Conservation (phyloP, 345 rosid species). For the Alliaria petiolata region DNA sequence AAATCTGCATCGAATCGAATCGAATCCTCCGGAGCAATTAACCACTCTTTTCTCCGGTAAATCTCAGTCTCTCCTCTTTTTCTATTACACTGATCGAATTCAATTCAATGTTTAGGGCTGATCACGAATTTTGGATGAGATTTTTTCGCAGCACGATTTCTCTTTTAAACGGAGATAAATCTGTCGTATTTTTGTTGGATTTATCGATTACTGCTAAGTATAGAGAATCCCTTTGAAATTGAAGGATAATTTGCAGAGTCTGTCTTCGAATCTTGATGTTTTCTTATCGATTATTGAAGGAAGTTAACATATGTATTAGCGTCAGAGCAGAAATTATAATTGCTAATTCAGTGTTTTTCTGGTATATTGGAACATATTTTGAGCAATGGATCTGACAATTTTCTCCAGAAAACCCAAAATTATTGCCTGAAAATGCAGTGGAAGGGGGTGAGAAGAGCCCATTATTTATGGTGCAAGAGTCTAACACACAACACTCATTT, state of each 20-base stretch:
- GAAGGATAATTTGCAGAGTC: background rate
- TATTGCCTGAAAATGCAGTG: conserved; percentile 29
- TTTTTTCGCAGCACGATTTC: background rate
- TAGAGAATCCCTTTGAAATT: background rate
- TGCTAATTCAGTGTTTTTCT: background rate
- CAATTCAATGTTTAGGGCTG: background rate
- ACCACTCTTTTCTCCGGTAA: conserved; percentile 8
- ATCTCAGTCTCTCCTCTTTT: background rate
- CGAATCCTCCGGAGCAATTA: background rate
- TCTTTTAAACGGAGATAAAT: too few species aligned
- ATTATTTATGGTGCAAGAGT: conserved; percentile 26
- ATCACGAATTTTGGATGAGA: background rate
- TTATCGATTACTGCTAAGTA: background rate
- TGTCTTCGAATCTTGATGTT: background rate
- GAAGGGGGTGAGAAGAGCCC: conserved; percentile 22
- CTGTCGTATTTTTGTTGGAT: background rate
- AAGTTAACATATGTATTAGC: too few species aligned
- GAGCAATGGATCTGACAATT: conserved; percentile 24
- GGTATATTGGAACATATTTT: background rate
- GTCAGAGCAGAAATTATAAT: too few species aligned
- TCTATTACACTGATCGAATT: background rate
- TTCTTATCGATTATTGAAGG: background rate
- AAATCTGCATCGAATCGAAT: background rate
- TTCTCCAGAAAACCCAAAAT: conserved; percentile 30
- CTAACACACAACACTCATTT: conserved; percentile 21